Evolutionary conservation across 495 filamentous ascomycete genomes (phyloP), one percentile per base, ranked within the genome.

Genomic region (Hypomontagnella monticulosa): DNA sequence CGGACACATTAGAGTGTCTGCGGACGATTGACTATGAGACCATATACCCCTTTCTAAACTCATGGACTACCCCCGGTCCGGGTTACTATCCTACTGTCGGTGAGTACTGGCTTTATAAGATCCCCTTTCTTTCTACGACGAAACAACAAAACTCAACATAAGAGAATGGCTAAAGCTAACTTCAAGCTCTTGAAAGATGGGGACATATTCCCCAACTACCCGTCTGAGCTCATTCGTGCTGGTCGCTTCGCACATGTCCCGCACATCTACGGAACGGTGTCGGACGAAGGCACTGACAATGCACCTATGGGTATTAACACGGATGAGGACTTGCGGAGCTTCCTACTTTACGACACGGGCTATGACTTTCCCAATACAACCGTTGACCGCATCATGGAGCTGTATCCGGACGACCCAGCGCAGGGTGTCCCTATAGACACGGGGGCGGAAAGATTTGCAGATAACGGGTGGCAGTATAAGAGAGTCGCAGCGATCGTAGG

Each of bases 281-380:
- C 84, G 34, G 87, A 90, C 71, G 87, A 90, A 47, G 87, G 87
- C 4, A 87, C 84, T 1, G 78, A 86, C 10, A 88, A 89, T 56
- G 82, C 83, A 1, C 72, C 73, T 2, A 49, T 49, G 9, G 77
- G 74, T 7, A 76, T 85, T 50, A 80, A 85, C 66, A 85, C 75
- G 2, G 74, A 74, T 42, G 48, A 51, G 3, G 74, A 86, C 18
- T 78, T 84, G 27, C 52, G 67, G 16, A 36, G 50, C 15, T 72
- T 61, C 43, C 71, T 84, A 7, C 61, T 65, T 27, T 66, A 53
- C 10, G 40, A 32, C 42, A 57, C 56, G 4, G 62, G 68, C 9
- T 71, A 71, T 43, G 46, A 57, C 40, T 72, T 72, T 32, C 71
- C 72, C 0, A 61, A 66, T 14, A 34, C 72, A 15, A 63, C 67